Percentiles rank a stretch among this genome's conserved stretches.
phyloP scores from a whole-genome alignment of 371 early-diverging fungal species.

The Syncephalastrum sp. region DNA sequence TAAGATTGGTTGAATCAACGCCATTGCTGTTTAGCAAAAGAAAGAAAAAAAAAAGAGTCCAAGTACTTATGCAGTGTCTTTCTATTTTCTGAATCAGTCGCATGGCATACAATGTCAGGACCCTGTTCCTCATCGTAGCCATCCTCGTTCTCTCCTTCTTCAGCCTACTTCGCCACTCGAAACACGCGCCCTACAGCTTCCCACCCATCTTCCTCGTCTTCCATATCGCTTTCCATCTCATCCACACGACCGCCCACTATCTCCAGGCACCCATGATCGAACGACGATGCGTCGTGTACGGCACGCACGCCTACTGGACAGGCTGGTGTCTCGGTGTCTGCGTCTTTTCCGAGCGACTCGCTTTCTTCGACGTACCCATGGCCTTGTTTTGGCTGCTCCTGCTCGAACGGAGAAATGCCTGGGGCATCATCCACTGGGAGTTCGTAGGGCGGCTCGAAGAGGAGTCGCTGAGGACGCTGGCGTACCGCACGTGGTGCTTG shows the following conservation, averaged over 20 bases:
- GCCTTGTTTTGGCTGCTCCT: slow-evolving; percentile 51
- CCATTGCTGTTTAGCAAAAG: neutral
- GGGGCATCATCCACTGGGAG: slow-evolving; percentile 69
- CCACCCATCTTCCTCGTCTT: slow-evolving; percentile 53
- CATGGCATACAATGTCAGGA: slow-evolving; percentile 34
- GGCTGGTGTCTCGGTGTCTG: slow-evolving; percentile 58
- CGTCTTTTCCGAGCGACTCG: slow-evolving; percentile 40
- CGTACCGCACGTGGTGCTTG: slow-evolving; percentile 61
- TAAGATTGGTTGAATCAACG: slow-evolving; percentile 14
- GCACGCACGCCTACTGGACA: slow-evolving; percentile 64
- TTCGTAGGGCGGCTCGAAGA: slow-evolving; percentile 49
- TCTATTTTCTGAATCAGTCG: slow-evolving; percentile 20
- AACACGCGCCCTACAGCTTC: slow-evolving; percentile 51
- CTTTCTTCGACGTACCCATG: slow-evolving; percentile 9
- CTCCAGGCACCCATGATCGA: slow-evolving; percentile 47
- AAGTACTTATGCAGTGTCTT: slow-evolving; percentile 1
- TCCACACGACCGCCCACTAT: slow-evolving; percentile 48
- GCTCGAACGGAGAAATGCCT: slow-evolving; percentile 61
- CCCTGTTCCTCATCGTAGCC: slow-evolving; percentile 41
- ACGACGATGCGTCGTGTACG: slow-evolving; percentile 59
- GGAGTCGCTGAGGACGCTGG: slow-evolving; percentile 21
- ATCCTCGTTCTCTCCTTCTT: slow-evolving; percentile 42
- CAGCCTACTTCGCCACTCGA: slow-evolving; percentile 35
- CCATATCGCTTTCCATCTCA: slow-evolving; percentile 53
- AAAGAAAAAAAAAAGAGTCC: neutral